These are phyloP conservation scores for Brassica napus DNA, from an alignment of 345 rosid genomes.

Conservation along the genomic window DNA sequence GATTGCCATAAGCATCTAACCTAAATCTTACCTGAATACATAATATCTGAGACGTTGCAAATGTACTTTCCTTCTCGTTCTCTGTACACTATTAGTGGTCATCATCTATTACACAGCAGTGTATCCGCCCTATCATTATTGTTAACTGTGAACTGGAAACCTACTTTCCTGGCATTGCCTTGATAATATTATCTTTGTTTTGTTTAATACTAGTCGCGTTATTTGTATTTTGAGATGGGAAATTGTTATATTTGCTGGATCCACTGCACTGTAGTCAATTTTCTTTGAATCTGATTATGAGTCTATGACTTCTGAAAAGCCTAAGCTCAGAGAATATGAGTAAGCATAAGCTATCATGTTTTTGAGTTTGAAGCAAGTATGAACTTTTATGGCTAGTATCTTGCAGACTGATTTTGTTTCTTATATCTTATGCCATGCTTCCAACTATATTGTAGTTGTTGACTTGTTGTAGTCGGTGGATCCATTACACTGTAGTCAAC, in stretches of 20 bases:
- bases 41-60: no score
- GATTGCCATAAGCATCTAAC: slow-evolving; percentile 6
- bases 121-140: background rate
- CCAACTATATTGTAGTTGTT: background rate
- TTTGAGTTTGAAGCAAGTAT: background rate
- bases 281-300: slow-evolving; percentile 11
- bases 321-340: slow-evolving; percentile 2
- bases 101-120: background rate
- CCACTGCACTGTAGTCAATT: slow-evolving; percentile 2
- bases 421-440: slow-evolving; percentile 8
- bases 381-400: background rate
- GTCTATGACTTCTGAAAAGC: slow-evolving; percentile 1
- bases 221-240: background rate
- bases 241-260: background rate
- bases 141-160: background rate
- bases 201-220: background rate
- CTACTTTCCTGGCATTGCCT: background rate
- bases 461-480: background rate
- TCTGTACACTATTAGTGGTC: slow-evolving; percentile 5
- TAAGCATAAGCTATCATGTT: background rate
- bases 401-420: background rate
- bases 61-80: no score
- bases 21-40: background rate
- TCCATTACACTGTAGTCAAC: slow-evolving; percentile 9
- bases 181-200: background rate